These are phyloP conservation scores for Pezicula carpinea DNA, from an alignment of 2,329 filamentous ascomycete genomes.

Conservation along the genomic window DNA sequence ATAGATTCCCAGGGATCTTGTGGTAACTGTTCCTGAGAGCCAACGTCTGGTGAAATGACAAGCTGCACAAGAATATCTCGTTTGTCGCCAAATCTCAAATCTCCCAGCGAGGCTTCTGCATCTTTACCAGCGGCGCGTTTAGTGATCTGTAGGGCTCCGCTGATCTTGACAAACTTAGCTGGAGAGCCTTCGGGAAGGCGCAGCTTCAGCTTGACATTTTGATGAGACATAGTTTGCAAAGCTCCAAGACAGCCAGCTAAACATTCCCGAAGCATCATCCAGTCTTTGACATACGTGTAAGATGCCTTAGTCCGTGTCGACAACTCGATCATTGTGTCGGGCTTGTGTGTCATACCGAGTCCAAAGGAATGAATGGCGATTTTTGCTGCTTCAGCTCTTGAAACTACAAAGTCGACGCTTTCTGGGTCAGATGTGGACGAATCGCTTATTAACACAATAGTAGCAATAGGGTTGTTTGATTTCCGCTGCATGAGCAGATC, in stretches of 20 bases:
- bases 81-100: slow-evolving; percentile 94
- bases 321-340: slow-evolving; percentile 96
- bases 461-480: slow-evolving; percentile 90
- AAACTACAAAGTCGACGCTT: slow-evolving; percentile 96
- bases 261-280: slow-evolving; percentile 99
- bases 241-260: slow-evolving; percentile 88
- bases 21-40: slow-evolving; percentile 73
- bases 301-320: slow-evolving; percentile 94
- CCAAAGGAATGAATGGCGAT: slow-evolving; percentile 97
- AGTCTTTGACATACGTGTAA: slow-evolving; percentile 98
- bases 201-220: slow-evolving; percentile 94
- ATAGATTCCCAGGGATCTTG: slow-evolving; percentile 98
- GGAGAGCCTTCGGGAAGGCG: slow-evolving; percentile 93
- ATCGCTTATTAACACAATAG: slow-evolving; percentile 95
- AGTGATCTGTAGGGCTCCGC: slow-evolving; percentile 89
- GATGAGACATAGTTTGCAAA: slow-evolving; percentile 92
- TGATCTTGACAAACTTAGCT: slow-evolving; percentile 98
- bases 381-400: slow-evolving; percentile 92
- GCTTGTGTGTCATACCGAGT: slow-evolving; percentile 93
- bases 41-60: slow-evolving; percentile 82
- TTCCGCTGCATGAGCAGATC: slow-evolving; percentile 97
- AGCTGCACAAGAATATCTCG: slow-evolving; percentile 89
- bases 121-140: slow-evolving; percentile 93
- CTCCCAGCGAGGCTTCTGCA: slow-evolving; percentile 86
- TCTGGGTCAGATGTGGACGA: slow-evolving; percentile 91